Evolutionary conservation across 768 basidiomycete species (phyloP).

Genomic region (Lyophyllum atratum): DNA sequence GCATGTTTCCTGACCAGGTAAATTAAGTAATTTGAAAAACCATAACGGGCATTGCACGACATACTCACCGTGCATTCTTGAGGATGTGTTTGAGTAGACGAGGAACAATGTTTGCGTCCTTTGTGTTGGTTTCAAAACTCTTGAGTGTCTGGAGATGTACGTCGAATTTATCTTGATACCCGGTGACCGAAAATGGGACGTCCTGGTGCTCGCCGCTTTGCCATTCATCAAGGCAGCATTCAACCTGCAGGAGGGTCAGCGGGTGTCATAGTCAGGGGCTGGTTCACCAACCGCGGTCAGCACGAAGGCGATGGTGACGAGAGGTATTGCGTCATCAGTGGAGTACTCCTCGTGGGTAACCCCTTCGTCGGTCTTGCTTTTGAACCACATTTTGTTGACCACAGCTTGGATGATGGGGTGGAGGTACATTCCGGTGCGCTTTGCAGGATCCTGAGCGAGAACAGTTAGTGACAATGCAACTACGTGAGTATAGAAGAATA

Average conservation of each 20-base stretch:
- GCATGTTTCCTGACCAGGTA: neutral
- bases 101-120: slow-evolving; percentile 3
- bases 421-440: slow-evolving; percentile 7
- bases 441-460: neutral
- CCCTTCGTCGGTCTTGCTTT: slow-evolving; percentile 3
- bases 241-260: neutral
- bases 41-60: too few species aligned
- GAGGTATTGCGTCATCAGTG: neutral
- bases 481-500: neutral
- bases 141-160: neutral
- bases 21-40: too few species aligned
- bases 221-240: neutral
- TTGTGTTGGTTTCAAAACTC: neutral
- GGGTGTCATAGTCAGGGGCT: neutral
- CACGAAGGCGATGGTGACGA: neutral
- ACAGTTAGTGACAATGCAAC: neutral
- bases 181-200: neutral
- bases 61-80: neutral
- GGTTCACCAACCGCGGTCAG: neutral
- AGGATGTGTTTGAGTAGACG: neutral
- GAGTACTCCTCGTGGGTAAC: neutral
- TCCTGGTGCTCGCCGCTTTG: neutral
- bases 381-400: slow-evolving; percentile 10
- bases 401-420: slow-evolving; percentile 4
- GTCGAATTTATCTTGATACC: neutral